Base-by-base conservation (phyloP, 2,329 filamentous ascomycete species). In the Aspergillus neotritici region DNA sequence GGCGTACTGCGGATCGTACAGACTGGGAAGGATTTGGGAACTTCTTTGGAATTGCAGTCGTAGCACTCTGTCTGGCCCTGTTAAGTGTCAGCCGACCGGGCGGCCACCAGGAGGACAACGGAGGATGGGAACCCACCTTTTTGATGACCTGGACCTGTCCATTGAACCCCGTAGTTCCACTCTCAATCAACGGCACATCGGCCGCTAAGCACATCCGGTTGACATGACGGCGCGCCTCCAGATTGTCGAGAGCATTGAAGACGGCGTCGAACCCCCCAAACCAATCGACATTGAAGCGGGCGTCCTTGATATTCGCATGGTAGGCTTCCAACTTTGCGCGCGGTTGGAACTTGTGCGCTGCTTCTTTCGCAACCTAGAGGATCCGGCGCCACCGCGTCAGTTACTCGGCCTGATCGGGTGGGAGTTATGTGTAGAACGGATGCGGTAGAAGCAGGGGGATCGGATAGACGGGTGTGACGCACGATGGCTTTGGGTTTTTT, bases 1-100 rank as follows among this genome's bases (percentile, higher is more conserved):
- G 93, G 93, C 0, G 90, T 98, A 65, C 88, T 96, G 64, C 93
- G 82, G 57, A 98, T 97, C 1, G 93, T 98, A 71, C 93, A 98
- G 33, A 97, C 90, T 2, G 93, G 90, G 60, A 94, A 97, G 1
- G 85, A 86, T 64, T 95, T 97, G 5, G 91, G 91, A 2, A 85
- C 82, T 48, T 91, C 86, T 66, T 98, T 98, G 2, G 82, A 78
- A 11, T 82, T 86, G 71, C 93, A 98, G 62, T 98, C 93, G 66
- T 98, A 98, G 71, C 93, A 98, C 58, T 94, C 91, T 1, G 91
- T 95, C 47, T 84, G 73, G 31, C 87, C 86, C 75, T 79, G 47
- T 12, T 17, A 11, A 15, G 16, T n/a, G 31, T 58, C 29, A 56
- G 49, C 28, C 34, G n/a, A n/a, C n/a, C 40, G 15, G 10, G 34